Evolutionary conservation across 2,329 filamentous ascomycete species (phyloP).

Genomic region (Didymella keratinophila): DNA sequence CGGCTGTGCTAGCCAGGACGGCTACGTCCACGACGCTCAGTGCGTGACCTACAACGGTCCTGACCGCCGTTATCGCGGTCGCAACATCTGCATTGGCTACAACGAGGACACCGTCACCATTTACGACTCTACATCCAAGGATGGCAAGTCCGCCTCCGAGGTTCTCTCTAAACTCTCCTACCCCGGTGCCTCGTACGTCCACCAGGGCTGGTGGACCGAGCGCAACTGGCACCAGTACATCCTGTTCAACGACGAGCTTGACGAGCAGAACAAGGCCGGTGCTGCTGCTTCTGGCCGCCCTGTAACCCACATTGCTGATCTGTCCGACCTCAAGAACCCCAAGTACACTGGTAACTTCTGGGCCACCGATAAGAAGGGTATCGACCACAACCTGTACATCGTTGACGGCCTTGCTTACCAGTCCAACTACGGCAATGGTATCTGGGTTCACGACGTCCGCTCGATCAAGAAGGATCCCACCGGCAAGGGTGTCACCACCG

Average conservation of each 20-base stretch:
- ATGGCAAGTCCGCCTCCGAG: conserved; percentile 63
- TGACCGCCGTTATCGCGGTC: conserved; percentile 56
- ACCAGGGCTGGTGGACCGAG: conserved; percentile 65
- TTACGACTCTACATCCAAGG: conserved; percentile 62
- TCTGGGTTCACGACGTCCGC: conserved; percentile 52
- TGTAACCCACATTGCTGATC: conserved; percentile 47
- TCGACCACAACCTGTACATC: conserved; percentile 58
- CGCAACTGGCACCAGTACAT: conserved; percentile 45
- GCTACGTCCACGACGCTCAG: conserved; percentile 69
- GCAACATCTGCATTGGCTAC: conserved; percentile 65
- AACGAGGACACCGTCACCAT: conserved; percentile 62
- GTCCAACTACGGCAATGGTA: conserved; percentile 52
- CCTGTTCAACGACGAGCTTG: conserved; percentile 46
- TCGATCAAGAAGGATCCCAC: conserved; percentile 51
- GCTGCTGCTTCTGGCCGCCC: conserved; percentile 43
- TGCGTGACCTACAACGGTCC: conserved; percentile 64
- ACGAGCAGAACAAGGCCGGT: conserved; percentile 40
- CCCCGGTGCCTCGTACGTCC: conserved; percentile 63
- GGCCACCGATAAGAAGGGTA: conserved; percentile 47
- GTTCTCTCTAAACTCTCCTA: conserved; percentile 64
- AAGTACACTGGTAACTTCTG: conserved; percentile 53
- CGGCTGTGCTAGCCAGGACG: conserved; percentile 62
- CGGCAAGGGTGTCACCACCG: conserved; percentile 49
- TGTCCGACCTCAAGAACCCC: conserved; percentile 44
- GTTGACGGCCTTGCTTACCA: conserved; percentile 53